Evolutionary conservation across 2,329 filamentous ascomycete genomes (phyloP).

Genomic region (Cladophialophora carrionii): DNA sequence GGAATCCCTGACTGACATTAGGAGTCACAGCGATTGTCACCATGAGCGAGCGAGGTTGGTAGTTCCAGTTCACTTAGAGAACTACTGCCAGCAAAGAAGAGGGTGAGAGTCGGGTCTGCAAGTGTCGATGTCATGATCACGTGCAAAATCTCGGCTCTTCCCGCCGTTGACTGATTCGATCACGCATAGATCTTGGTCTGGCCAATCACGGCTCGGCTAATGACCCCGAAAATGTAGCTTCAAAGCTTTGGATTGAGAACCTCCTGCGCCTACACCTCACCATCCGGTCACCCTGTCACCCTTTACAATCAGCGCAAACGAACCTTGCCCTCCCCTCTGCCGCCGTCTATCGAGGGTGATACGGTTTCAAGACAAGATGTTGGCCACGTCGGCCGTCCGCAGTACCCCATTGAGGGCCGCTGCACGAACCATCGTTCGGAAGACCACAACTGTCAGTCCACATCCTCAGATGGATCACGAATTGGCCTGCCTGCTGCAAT

Average conservation of each 20-base stretch:
- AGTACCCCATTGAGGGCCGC: conserved; percentile 82
- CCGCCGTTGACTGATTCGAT: background rate
- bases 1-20: conserved; percentile 26
- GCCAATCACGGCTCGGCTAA: conserved; percentile 26
- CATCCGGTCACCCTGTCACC: conserved; percentile 30
- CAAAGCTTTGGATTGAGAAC: conserved; percentile 31
- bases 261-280: conserved; percentile 22
- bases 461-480: conserved; percentile 43
- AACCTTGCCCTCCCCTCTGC: conserved; percentile 27
- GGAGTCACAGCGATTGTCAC: conserved; percentile 1
- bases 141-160: background rate
- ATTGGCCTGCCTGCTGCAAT: conserved; percentile 42
- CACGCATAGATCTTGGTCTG: conserved; percentile 1
- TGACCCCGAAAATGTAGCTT: conserved; percentile 30
- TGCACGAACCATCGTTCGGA: conserved; percentile 72
- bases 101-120: background rate
- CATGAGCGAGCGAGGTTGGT: background rate
- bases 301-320: conserved; percentile 24
- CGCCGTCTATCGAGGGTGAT: conserved; percentile 32
- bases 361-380: conserved; percentile 65
- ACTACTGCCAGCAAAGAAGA: background rate
- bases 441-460: conserved; percentile 74
- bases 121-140: conserved; percentile 2
- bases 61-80: background rate
- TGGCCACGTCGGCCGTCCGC: conserved; percentile 89